These are phyloP conservation scores for Amphichorda felina DNA, from an alignment of 2,329 filamentous ascomycete species.

Conservation along the genomic window DNA sequence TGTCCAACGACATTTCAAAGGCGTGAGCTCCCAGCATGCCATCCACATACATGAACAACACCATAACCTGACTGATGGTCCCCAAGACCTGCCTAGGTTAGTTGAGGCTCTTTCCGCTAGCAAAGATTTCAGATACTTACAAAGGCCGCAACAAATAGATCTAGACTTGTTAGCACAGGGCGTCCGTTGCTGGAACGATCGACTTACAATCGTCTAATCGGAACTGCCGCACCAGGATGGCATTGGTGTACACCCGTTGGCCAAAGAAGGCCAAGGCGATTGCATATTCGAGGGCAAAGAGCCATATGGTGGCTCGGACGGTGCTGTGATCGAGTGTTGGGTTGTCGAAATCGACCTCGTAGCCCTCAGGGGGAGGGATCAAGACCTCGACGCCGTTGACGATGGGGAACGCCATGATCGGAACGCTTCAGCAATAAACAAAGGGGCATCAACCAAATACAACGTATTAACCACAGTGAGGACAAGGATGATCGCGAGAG, in stretches of 20 bases:
- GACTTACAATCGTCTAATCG: constrained; percentile 6
- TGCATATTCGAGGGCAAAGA: constrained; percentile 10
- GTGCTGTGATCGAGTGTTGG: constrained; percentile 8
- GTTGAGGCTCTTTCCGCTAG: no score
- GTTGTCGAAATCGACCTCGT: constrained; percentile 16
- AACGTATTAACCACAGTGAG: no score
- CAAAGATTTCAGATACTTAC: no score
- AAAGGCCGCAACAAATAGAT: neutral
- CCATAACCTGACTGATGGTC: neutral
- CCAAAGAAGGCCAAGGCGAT: constrained; percentile 8
- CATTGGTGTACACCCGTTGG: constrained; percentile 14
- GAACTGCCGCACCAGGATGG: constrained; percentile 5
- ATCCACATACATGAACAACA: constrained; percentile 1
- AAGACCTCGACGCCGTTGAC: constrained; percentile 12
- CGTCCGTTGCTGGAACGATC: no score
- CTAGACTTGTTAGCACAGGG: neutral
- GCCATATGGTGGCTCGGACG: constrained; percentile 8
- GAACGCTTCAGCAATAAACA: no score
- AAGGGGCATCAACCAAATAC: no score
- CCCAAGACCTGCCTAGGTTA: neutral
- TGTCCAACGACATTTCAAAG: constrained; percentile 11
- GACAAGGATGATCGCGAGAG: no score
- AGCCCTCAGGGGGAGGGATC: constrained; percentile 12
- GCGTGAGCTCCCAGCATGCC: constrained; percentile 9
- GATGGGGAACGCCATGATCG: constrained; percentile 7